These are phyloP conservation scores for Phyllosticta citribraziliensis DNA, from an alignment of 2,329 filamentous ascomycete genomes.

Conservation along the genomic window DNA sequence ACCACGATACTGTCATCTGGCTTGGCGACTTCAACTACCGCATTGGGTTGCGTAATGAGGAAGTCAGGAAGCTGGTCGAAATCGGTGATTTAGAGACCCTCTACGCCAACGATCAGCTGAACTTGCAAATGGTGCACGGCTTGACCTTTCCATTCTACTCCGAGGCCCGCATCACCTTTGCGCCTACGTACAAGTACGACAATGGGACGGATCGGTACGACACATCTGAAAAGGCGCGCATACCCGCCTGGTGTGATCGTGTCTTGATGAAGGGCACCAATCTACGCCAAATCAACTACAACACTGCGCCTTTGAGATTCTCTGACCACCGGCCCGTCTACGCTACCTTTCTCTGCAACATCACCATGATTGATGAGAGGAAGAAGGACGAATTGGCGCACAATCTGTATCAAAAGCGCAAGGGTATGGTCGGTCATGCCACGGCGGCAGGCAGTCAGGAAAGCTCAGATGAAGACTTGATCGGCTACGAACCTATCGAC, in stretches of 20 bases:
- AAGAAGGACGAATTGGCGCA: conserved; percentile 62
- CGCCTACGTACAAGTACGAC: conserved; percentile 94
- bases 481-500: conserved; percentile 74
- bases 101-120: conserved; percentile 92
- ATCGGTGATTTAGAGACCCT: conserved; percentile 64
- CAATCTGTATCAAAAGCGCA: conserved; percentile 61
- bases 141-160: conserved; percentile 86
- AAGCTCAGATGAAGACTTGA: conserved; percentile 63
- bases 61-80: conserved; percentile 63
- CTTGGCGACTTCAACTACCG: conserved; percentile 98
- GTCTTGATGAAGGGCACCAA: conserved; percentile 79
- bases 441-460: conserved; percentile 47
- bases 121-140: conserved; percentile 92
- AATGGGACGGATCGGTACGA: conserved; percentile 83
- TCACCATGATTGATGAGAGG: conserved; percentile 69
- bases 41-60: conserved; percentile 74
- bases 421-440: conserved; percentile 55
- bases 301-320: conserved; percentile 71
- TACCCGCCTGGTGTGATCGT: conserved; percentile 95
- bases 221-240: conserved; percentile 86
- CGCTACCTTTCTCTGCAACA: conserved; percentile 73
- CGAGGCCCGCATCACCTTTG: conserved; percentile 77
- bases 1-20: conserved; percentile 84
- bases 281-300: conserved; percentile 73
- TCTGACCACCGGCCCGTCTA: conserved; percentile 97